A percentile compares a stretch with the other conserved stretches of the same genome.
Evolutionary conservation across 2,329 filamentous ascomycete genomes (phyloP).

Genomic region (Colletotrichum salicis): DNA sequence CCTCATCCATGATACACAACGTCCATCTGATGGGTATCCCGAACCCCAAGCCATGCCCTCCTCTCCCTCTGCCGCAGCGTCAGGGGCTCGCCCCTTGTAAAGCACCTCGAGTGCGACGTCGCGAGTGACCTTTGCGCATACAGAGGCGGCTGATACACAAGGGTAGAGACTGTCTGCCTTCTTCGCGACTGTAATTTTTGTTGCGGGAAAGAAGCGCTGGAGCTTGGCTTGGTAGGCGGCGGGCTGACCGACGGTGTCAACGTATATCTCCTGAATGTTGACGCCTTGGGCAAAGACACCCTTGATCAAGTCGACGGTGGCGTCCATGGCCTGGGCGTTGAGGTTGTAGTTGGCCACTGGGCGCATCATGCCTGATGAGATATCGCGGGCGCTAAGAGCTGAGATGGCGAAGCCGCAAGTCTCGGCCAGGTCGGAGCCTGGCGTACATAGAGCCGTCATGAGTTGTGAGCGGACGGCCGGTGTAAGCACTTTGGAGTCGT

Average conservation of each 20-base stretch:
- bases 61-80: slow-evolving; percentile 44
- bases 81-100: slow-evolving; percentile 60
- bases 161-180: slow-evolving; percentile 95
- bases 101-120: slow-evolving; percentile 88
- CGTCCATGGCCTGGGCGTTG: slow-evolving; percentile 95
- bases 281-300: slow-evolving; percentile 81
- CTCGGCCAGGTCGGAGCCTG: slow-evolving; percentile 57
- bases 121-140: slow-evolving; percentile 95
- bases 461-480: slow-evolving; percentile 80
- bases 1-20: slow-evolving; percentile 84
- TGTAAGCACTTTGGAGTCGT: slow-evolving; percentile 94
- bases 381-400: slow-evolving; percentile 84
- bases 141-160: slow-evolving; percentile 90
- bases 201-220: slow-evolving; percentile 83
- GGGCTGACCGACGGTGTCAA: slow-evolving; percentile 92
- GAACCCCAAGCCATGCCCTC: slow-evolving; percentile 79
- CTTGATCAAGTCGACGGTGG: slow-evolving; percentile 84
- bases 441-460: slow-evolving; percentile 75
- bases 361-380: slow-evolving; percentile 80
- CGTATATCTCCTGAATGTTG: slow-evolving; percentile 88
- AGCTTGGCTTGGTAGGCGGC: slow-evolving; percentile 85
- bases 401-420: slow-evolving; percentile 85
- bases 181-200: slow-evolving; percentile 80
- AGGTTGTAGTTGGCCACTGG: slow-evolving; percentile 80
- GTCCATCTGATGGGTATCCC: slow-evolving; percentile 89